Base-by-base conservation (phyloP, 441 rosid species). In the Jatropha multifida region DNA sequence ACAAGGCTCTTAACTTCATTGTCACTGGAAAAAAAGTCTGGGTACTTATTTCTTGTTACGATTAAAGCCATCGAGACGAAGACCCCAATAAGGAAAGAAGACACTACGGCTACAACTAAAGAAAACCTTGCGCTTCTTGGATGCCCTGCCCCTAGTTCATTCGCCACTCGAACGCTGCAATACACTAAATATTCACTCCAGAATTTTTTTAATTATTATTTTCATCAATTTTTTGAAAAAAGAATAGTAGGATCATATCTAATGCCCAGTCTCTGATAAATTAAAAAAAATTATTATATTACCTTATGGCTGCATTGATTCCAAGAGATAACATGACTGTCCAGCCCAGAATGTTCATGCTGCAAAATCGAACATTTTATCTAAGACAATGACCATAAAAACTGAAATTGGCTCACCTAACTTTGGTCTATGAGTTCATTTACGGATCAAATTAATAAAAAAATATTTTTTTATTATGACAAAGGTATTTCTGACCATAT, bases 291-390 rank as follows among this genome's bases (percentile, higher is more conserved):
- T 32, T 32, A 32, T 32, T 32, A 32, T 32, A 32, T 32, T 32
- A 90, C 98, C 98, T 93, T 56, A 91, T 81, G 20, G 97, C 95
- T 58, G 92, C 85, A 77, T 94, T 90, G 81, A 90, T 87, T 69
- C 96, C 98, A 2, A 89, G 4, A 7, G 96, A 85, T 38, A 83
- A 72, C 93, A 86, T 92, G 14, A 87, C 15, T 0, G 91, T 77
- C 98, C 98, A 93, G 17, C 90, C 93, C 84, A 93, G 40, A 59
- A 93, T 84, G 79, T 90, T 93, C 86, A 86, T 86, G 81, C 97
- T 91, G 81, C 87, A 80, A 63, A 74, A 11, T 52, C 68, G 18
- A 41, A 5, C 3, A 66, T 52, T 52, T 48, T 32, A 32, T 32
- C 23, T 23, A 8, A 42, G 1, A 8, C 46, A 42, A 42, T 42